Base-by-base conservation (phyloP, 73 alveolate genomes). In the Paramecium sonneborni region DNA sequence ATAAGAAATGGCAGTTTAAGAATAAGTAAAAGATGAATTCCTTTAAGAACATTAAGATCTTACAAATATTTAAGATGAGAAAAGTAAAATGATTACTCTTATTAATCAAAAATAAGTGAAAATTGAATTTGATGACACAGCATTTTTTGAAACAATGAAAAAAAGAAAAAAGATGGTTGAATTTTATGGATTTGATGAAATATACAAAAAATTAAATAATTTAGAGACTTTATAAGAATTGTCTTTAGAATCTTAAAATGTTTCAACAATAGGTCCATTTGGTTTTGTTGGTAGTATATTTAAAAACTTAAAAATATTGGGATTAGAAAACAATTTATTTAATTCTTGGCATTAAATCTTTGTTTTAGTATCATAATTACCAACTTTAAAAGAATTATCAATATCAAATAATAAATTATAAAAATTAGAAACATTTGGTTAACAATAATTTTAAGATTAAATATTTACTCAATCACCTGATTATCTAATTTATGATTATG, bases 281-380 rank as follows among this genome's bases (percentile, higher is more conserved):
- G 97, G 96, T 8, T 85, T 74, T 32, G 88, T 94, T 15, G 85
- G 92, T 15, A 74, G 89, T 28, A 21, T 94, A 9, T 92, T 96
- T 10, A 94, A 95, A 6, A 94, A 95, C 34, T 28, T 93, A 20
- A 87, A 85, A 87, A 92, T 87, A 62, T 85, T 96, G 30, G 86
- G 93, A 62, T 85, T 96, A n/a, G 97, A 96, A 55, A 70, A 93
- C 67, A 96, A 96, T 67, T 82, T 96, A 38, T 92, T 96, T 6
- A 69, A 92, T 69, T 93, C 95, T 15, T 96, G 98, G 98, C 96
- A 96, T 92, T 86, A 96, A 84, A 93, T 86, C 85, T 96, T 90
- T 87, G 69, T 43, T 23, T 89, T 96, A 20, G 95, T 92, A 20
- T 62, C 85, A n/a, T 92, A 96, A 82, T 44, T 96, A 28, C 56